These are phyloP conservation scores for Candida nanaspora DNA, from an alignment of 805 yeast genomes.

Conservation along the genomic window DNA sequence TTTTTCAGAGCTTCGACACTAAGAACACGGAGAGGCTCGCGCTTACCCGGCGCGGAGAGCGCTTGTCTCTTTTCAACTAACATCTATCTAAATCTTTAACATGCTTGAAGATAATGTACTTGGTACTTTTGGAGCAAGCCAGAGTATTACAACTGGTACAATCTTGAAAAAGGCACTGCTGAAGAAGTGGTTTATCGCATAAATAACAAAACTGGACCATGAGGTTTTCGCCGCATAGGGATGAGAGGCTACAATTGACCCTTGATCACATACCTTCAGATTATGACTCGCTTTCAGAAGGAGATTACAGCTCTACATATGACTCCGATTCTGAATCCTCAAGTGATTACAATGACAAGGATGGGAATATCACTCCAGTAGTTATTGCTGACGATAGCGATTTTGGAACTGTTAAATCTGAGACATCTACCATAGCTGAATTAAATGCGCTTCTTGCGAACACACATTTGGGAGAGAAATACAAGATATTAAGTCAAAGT, in stretches of 20 bases:
- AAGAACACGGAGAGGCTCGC: too few species aligned
- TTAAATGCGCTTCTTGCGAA: background rate
- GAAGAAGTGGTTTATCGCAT: too few species aligned
- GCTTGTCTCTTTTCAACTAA: too few species aligned
- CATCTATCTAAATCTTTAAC: too few species aligned
- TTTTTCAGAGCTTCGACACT: too few species aligned
- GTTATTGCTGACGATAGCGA: background rate
- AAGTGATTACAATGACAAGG: background rate
- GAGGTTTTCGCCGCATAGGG: constrained; percentile 18
- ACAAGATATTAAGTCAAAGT: background rate
- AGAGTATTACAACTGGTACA: background rate
- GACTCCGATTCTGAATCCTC: constrained; percentile 7
- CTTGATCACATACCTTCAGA: constrained; percentile 19
- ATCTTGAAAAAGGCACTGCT: too few species aligned
- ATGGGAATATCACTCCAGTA: background rate
- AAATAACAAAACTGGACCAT: background rate
- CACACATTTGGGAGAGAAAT: background rate
- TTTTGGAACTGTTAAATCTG: too few species aligned
- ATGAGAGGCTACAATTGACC: constrained; percentile 11
- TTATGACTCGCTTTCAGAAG: constrained; percentile 18
- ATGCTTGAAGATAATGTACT: too few species aligned
- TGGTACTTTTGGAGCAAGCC: too few species aligned
- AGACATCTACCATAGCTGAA: background rate
- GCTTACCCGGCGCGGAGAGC: too few species aligned
- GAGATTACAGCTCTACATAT: background rate